Evolutionary conservation across 1,139 yeast species (phyloP), one percentile per base, ranked within the genome.

Genomic region (Yueomyces sp.): DNA sequence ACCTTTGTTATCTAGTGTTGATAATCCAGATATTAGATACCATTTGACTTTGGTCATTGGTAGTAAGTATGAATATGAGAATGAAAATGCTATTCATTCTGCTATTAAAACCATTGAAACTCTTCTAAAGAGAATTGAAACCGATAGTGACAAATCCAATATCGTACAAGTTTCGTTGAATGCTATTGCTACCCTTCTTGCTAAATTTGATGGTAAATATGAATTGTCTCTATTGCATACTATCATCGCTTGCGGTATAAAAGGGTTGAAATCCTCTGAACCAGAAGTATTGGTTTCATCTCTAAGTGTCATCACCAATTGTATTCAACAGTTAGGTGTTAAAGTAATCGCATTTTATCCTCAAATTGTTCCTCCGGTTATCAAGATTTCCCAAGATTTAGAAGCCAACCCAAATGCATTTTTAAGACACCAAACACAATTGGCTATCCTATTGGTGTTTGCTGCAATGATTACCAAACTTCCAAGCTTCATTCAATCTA

Each of bases 271-370:
- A 38, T 65, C 73, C 50, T 72, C 68, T 46, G 67, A 69, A 40
- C 61, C 62, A 35, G 93, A 83, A 53, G 66, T 83, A n/a, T 69
- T 80, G 37, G 75, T 91, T 39, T 75, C 95, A 1, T 75, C 96
- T 1, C 69, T 87, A 46, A 76, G 81, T 54, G 79, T 82, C 45
- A 73, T 85, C 48, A 77, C 85, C 43, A 78, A 80, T 48, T 66
- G 85, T 45, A 73, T 85, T 43, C 76, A 78, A 44, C 73, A 77
- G 19, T 64, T 89, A 41, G 98, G 98, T 39, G 91, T 94, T 29
- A 83, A 86, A 56, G 72, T 81, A 46, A 81, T 91, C 60, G 93
- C 95, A 5, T 76, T 72, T 55, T 85, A 86, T 69, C 85, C 95
- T 32, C 81, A 79, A 61, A 78, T 89, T 54, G 76, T 91, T 46